Evolutionary conservation across 805 yeast species (phyloP).

Genomic region (Zygotorulaspora chibaensis): DNA sequence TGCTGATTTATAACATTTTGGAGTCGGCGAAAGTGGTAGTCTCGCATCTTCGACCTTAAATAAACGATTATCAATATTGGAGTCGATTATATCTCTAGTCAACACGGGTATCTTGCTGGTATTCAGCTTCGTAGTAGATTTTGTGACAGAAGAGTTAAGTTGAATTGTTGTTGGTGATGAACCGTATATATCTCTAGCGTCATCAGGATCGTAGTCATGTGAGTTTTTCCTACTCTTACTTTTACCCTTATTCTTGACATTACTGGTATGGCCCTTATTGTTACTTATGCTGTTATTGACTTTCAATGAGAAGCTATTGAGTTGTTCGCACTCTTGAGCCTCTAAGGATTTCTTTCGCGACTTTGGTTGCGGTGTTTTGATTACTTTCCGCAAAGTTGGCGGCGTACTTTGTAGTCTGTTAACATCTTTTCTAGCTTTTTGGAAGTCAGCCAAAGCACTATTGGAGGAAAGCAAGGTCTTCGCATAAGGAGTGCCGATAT

Average conservation of each 20-base stretch:
- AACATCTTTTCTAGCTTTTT: slow-evolving; percentile 30
- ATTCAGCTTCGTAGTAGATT: slow-evolving; percentile 24
- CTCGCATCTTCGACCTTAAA: slow-evolving; percentile 17
- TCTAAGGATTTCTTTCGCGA: not conserved
- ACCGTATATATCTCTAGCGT: slow-evolving; percentile 26
- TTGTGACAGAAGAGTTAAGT: slow-evolving; percentile 33
- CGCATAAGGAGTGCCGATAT: slow-evolving; percentile 32
- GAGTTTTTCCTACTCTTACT: not conserved
- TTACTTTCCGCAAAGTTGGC: slow-evolving; percentile 7
- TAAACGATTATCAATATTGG: slow-evolving; percentile 22
- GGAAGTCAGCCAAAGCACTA: slow-evolving; percentile 34
- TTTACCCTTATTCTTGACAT: not conserved
- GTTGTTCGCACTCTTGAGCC: not conserved
- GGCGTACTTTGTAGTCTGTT: slow-evolving; percentile 15
- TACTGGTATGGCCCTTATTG: not conserved
- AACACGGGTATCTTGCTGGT: slow-evolving; percentile 18
- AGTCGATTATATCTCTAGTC: slow-evolving; percentile 9
- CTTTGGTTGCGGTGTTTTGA: slow-evolving; percentile 9
- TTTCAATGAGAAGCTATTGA: not conserved
- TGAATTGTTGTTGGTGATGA: slow-evolving; percentile 37
- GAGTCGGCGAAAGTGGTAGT: slow-evolving; percentile 33
- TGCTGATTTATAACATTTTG: slow-evolving; percentile 20
- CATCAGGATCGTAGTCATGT: slow-evolving; percentile 8
- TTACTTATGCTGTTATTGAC: not conserved
- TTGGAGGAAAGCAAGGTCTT: slow-evolving; percentile 26